Evolutionary conservation across 345 rosid species (phyloP).

Genomic region (Raphanus raphanistrum): DNA sequence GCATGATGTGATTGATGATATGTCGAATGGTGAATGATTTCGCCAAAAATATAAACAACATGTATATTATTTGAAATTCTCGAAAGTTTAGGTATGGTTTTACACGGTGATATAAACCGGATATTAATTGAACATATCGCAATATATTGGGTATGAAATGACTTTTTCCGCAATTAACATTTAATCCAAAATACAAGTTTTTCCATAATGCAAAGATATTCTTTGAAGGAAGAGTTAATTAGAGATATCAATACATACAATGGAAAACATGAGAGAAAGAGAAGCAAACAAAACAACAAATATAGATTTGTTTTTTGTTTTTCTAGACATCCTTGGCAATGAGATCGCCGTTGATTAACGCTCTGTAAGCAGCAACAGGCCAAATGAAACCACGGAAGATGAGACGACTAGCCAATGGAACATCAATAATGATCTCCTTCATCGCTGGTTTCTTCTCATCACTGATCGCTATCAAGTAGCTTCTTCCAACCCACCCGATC

Average conservation of each 20-base stretch:
- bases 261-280: slow-evolving; percentile 2
- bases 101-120: no score
- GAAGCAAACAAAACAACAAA: slow-evolving; percentile 9
- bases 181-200: neutral
- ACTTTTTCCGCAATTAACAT: neutral
- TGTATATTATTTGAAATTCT: no score
- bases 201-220: neutral
- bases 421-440: slow-evolving; percentile 99
- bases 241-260: slow-evolving; percentile 26
- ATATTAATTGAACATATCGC: no score
- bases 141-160: no score
- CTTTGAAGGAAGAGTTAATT: neutral
- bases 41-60: no score
- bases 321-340: slow-evolving; percentile 78
- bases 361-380: slow-evolving; percentile 99
- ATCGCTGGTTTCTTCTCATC: slow-evolving; percentile 89
- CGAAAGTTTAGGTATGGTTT: no score
- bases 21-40: no score
- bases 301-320: slow-evolving; percentile 7
- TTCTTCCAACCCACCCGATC: slow-evolving; percentile 99
- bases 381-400: slow-evolving; percentile 85
- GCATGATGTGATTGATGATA: no score
- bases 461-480: slow-evolving; percentile 86
- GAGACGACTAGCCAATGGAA: slow-evolving; percentile 71
- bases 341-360: slow-evolving; percentile 76